Evolutionary conservation across 2,329 filamentous ascomycete genomes (phyloP), one percentile per base, ranked within the genome.

Genomic region (Hyphodiscus sp.): DNA sequence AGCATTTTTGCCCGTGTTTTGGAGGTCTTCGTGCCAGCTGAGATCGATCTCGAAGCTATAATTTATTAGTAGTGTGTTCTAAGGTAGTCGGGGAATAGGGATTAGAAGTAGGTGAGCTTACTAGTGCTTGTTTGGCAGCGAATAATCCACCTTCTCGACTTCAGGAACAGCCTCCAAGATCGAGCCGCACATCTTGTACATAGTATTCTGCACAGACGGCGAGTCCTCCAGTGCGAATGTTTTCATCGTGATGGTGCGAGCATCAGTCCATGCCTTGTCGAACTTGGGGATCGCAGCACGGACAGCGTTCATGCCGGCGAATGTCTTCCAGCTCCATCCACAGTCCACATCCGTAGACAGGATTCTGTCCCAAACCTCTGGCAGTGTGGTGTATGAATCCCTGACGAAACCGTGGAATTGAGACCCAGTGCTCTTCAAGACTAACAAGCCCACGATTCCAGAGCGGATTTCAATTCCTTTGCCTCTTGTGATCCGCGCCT

Each of bases 51-150:
- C 33, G 33, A 38, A 38, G 33, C 33, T 38, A 10, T 10, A 38
- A n/a, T 15, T 26, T 8, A 26, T 63, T 47, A 52, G 51, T 41
- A 45, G 20, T 26, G 23, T 26, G 23, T 3, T 26, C 8, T 26
- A 8, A 26, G 3, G 23, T 3, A 26, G 23, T 26, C 8, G 23
- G n/a, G 23, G 23, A 26, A 26, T 8, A 26, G 8, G 23, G 8
- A 26, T 4, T 26, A 26, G 23, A 26, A 8, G 8, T 26, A 26
- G 23, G 23, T 26, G 23, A 26, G 23, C 85, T 74, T 75, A 90
- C 84, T 96, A 97, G 74, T 99, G 94, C 77, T 96, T 97, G 78
- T 99, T 99, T 11, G 94, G 94, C 66, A 99, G 78, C 9, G 86
- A 78, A 69, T 96, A 97, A 64, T 86, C 81, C 43, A 94, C 89